These are phyloP conservation scores for Epichloe sp. DNA, from an alignment of 2,329 filamentous ascomycete genomes.

Conservation along the genomic window DNA sequence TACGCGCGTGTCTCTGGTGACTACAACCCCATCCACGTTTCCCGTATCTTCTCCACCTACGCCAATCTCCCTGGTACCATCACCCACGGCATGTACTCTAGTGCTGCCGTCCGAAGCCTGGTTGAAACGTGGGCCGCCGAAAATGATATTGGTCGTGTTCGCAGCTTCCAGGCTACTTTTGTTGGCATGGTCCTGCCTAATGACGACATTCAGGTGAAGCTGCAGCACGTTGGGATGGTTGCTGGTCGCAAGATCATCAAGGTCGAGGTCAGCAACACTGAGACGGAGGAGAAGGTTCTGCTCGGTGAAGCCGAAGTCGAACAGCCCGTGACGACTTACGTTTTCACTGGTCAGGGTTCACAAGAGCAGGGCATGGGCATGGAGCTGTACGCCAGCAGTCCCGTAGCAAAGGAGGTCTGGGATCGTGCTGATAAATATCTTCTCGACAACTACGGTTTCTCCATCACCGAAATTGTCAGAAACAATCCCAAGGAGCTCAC, in stretches of 20 bases:
- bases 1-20: conserved; percentile 96
- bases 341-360: conserved; percentile 96
- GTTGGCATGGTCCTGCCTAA: conserved; percentile 99
- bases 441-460: conserved; percentile 96
- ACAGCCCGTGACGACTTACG: conserved; percentile 90
- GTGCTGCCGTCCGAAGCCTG: conserved; percentile 85
- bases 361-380: conserved; percentile 99
- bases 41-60: conserved; percentile 89
- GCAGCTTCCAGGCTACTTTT: conserved; percentile 91
- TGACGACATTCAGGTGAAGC: conserved; percentile 85
- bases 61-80: conserved; percentile 94
- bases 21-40: conserved; percentile 98
- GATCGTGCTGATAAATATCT: conserved; percentile 96
- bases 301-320: conserved; percentile 94
- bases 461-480: conserved; percentile 97
- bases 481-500: conserved; percentile 99
- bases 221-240: conserved; percentile 96
- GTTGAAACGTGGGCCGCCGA: conserved; percentile 99
- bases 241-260: conserved; percentile 98
- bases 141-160: conserved; percentile 93
- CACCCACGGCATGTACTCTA: conserved; percentile 99
- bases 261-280: conserved; percentile 89
- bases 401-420: conserved; percentile 95
- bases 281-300: conserved; percentile 92
- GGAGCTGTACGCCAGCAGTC: conserved; percentile 89